These are phyloP conservation scores for Bipolaris sorokiniana DNA, from an alignment of 2,329 filamentous ascomycete genomes.

Conservation along the genomic window DNA sequence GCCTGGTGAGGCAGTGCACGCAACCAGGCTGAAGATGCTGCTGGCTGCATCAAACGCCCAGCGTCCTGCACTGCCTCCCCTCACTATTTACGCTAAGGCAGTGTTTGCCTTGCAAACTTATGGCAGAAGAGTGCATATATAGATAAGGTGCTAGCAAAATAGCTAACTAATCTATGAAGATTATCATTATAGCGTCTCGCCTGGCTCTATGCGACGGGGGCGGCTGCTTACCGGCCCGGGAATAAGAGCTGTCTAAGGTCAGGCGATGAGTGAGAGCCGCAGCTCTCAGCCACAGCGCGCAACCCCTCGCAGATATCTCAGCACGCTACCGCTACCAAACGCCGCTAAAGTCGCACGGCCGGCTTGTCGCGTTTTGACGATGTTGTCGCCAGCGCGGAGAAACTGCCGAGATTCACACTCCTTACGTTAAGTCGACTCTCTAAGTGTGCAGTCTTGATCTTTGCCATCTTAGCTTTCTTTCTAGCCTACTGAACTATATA, in stretches of 20 bases:
- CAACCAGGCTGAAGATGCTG: constrained; percentile 7
- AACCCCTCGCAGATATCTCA: background rate
- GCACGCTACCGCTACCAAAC: background rate
- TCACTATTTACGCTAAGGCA: background rate
- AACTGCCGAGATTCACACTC: background rate
- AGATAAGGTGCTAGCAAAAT: background rate
- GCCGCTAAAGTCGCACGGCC: background rate
- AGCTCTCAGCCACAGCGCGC: constrained; percentile 1
- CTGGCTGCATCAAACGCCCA: background rate
- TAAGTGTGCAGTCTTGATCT: background rate
- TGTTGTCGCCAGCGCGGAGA: constrained; percentile 1
- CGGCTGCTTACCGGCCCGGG: background rate
- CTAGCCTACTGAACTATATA: background rate
- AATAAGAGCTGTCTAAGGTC: constrained; percentile 2
- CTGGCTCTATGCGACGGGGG: background rate
- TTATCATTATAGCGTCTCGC: constrained; percentile 2
- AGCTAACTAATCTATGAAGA: background rate
- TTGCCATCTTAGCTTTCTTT: background rate
- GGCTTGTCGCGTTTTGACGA: background rate
- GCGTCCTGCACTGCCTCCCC: constrained; percentile 1
- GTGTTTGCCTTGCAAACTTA: background rate
- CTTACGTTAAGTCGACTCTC: background rate
- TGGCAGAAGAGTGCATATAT: background rate
- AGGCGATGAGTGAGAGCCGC: background rate
- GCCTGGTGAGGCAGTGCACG: constrained; percentile 10